These are phyloP conservation scores for Chaetomidium leptoderma DNA, from an alignment of 495 filamentous ascomycete genomes.

Conservation along the genomic window DNA sequence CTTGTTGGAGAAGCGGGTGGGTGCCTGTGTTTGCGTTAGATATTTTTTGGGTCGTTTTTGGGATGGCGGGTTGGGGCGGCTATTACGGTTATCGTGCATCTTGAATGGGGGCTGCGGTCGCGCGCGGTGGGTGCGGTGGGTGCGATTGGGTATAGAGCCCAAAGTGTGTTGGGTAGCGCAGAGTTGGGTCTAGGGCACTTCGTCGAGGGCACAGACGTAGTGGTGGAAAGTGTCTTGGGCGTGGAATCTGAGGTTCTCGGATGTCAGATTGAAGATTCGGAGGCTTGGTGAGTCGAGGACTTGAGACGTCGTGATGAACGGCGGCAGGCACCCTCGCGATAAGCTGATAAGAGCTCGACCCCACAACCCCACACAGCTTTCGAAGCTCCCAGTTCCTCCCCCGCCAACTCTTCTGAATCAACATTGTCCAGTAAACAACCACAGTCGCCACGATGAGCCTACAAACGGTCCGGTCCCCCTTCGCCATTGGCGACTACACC, in stretches of 20 bases:
- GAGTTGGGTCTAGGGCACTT: neutral
- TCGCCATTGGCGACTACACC: conserved; percentile 55
- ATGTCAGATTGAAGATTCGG: neutral
- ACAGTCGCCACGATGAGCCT: conserved; percentile 32
- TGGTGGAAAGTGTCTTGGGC: neutral
- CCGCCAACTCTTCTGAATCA: neutral
- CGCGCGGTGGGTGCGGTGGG: neutral
- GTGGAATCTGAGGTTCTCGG: neutral
- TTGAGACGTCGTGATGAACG: too few species aligned
- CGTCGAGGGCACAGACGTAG: neutral
- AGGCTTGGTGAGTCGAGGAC: too few species aligned
- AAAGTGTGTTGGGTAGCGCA: neutral
- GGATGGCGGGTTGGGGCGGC: conserved; percentile 10
- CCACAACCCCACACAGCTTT: conserved; percentile 28
- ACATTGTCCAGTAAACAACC: conserved; percentile 6
- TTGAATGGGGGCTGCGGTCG: conserved; percentile 15
- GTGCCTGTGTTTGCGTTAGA: conserved; percentile 51
- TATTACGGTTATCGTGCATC: conserved; percentile 47
- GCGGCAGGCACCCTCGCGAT: conserved; percentile 11
- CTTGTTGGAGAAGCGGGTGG: conserved; percentile 85
- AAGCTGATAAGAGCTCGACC: conserved; percentile 21
- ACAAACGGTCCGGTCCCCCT: conserved; percentile 40
- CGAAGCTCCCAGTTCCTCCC: conserved; percentile 16
- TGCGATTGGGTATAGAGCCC: neutral
- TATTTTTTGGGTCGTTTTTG: too few species aligned